phyloP scores from a whole-genome alignment of 305 asterid species.

The Solanum hybrid region DNA sequence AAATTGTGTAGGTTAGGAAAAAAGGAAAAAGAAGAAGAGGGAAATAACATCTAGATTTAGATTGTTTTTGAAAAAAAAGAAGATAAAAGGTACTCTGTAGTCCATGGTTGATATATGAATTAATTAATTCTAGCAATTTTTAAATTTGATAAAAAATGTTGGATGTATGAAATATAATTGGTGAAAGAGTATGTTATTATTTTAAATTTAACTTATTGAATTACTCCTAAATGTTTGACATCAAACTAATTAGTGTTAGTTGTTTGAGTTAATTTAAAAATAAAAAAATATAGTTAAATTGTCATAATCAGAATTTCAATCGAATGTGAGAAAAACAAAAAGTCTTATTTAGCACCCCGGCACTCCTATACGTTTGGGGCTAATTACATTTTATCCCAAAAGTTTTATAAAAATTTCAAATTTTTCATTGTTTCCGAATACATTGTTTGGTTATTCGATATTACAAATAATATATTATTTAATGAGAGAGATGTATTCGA shows the following conservation, averaged over 20 bases:
- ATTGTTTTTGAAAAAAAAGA: background rate
- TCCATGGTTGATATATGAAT: background rate
- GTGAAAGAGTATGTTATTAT: background rate
- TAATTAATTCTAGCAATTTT: background rate
- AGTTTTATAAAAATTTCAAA: rapidly evolving
- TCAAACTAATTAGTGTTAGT: background rate
- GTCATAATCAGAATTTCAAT: background rate
- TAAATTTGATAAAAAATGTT: background rate
- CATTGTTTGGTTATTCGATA: background rate
- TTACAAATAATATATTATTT: too few species aligned
- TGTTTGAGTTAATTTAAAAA: background rate
- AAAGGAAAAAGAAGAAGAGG: background rate
- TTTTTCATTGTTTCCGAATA: too few species aligned
- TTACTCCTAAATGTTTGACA: background rate
- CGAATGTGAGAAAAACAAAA: background rate
- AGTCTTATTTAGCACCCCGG: background rate
- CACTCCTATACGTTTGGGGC: background rate
- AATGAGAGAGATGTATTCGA: too few species aligned
- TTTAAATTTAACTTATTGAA: background rate
- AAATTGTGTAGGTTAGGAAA: background rate
- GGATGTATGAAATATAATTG: background rate
- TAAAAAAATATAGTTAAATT: background rate
- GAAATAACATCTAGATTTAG: background rate
- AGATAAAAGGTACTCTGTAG: background rate
- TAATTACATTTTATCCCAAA: background rate